phyloP scores from a whole-genome alignment of 768 basidiomycete genomes.

The Russula griseocarnosa region DNA sequence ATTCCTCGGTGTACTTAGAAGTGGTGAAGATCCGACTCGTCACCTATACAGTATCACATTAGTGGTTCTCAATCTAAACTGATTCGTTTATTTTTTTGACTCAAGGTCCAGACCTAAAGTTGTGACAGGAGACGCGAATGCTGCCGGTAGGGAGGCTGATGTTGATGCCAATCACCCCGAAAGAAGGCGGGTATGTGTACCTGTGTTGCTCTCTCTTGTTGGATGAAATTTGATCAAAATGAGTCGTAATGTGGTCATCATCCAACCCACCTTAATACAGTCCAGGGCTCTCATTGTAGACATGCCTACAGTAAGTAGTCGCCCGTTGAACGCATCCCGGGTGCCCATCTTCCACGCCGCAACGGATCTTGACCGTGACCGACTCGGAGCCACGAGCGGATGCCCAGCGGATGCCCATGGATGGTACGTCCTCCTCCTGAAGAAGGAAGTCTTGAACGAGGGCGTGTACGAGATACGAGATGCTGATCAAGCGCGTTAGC shows the following conservation, averaged over 20 bases:
- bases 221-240: no score
- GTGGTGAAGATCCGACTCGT: no score
- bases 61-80: no score
- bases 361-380: conserved; percentile 44
- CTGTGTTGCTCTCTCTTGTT: neutral
- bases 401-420: conserved; percentile 47
- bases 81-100: no score
- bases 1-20: no score
- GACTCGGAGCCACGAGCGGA: conserved; percentile 44
- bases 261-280: no score
- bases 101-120: no score
- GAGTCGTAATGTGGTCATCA: neutral
- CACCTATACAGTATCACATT: no score
- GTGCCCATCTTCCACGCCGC: conserved; percentile 52
- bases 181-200: conserved; percentile 43
- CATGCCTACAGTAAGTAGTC: conserved; percentile 47
- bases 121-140: conserved; percentile 51
- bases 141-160: conserved; percentile 39
- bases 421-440: conserved; percentile 40
- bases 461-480: conserved; percentile 53
- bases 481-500: conserved; percentile 39
- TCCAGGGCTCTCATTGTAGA: conserved; percentile 47
- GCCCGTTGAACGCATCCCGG: conserved; percentile 46
- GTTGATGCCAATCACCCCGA: conserved; percentile 42
- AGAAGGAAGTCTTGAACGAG: conserved; percentile 45